Percentiles rank a stretch among this genome's conserved stretches.
Evolutionary conservation across 768 basidiomycete species (phyloP).

Genomic region (Xanthoconium purpureum): DNA sequence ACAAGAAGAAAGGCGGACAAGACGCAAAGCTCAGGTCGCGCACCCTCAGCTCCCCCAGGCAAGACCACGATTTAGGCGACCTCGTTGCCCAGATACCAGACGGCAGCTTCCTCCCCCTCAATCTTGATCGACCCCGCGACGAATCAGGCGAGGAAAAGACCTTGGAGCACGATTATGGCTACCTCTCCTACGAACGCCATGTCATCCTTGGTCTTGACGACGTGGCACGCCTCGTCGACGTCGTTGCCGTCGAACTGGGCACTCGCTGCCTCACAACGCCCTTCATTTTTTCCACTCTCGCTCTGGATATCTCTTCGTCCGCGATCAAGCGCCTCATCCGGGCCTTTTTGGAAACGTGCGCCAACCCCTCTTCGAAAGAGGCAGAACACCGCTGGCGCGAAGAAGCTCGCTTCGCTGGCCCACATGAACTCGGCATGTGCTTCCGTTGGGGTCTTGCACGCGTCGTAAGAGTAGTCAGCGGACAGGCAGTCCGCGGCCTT

Average conservation of each 20-base stretch:
- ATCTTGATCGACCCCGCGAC: constrained; percentile 45
- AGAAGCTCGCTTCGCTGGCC: constrained; percentile 79
- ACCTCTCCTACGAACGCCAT: constrained; percentile 68
- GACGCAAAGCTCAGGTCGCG: constrained; percentile 38
- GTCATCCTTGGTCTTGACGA: constrained; percentile 76
- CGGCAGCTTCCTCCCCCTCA: constrained; percentile 52
- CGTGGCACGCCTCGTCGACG: constrained; percentile 66
- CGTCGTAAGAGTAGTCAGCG: constrained; percentile 65
- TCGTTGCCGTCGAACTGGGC: constrained; percentile 66
- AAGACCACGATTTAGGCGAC: constrained; percentile 32
- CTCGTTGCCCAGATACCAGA: constrained; percentile 43
- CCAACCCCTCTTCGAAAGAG: constrained; percentile 30
- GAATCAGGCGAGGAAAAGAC: constrained; percentile 39
- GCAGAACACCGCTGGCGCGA: constrained; percentile 66
- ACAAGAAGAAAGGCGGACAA: constrained; percentile 40
- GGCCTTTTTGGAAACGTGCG: constrained; percentile 72
- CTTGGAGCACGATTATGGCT: constrained; percentile 59
- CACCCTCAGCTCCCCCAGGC: constrained; percentile 40
- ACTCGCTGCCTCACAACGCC: constrained; percentile 80
- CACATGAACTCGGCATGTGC: constrained; percentile 88
- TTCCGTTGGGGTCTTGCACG: constrained; percentile 90
- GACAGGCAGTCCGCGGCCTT: constrained; percentile 76
- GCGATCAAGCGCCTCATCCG: constrained; percentile 74
- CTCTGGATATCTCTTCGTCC: constrained; percentile 78
- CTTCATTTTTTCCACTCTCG: constrained; percentile 86